phyloP scores from a whole-genome alignment of 495 filamentous ascomycete species.

The Tuber umbilicatum region DNA sequence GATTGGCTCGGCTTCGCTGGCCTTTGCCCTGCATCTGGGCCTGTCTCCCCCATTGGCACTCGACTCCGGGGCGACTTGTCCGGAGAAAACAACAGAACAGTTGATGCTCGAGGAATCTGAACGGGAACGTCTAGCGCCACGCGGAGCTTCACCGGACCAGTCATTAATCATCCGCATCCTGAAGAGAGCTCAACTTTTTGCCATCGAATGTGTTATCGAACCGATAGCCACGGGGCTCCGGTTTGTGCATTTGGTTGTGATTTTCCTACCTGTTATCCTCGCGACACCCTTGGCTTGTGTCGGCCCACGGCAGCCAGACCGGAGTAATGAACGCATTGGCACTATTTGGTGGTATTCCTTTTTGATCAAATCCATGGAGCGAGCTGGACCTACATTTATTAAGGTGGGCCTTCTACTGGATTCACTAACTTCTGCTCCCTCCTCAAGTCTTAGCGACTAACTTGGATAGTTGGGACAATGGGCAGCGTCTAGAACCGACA shows the following conservation, averaged over 20 bases:
- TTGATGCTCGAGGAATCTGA: constrained; percentile 39
- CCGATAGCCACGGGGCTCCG: constrained; percentile 80
- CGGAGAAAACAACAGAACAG: constrained; percentile 33
- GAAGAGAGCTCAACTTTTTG: constrained; percentile 13
- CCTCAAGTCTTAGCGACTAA: constrained; percentile 9
- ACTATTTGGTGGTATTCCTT: constrained; percentile 95
- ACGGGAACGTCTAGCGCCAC: constrained; percentile 17
- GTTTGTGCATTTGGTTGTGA: constrained; percentile 74
- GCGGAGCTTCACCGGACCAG: constrained; percentile 15
- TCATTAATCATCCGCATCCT: constrained; percentile 15
- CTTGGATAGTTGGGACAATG: constrained; percentile 81
- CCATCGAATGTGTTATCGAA: constrained; percentile 50
- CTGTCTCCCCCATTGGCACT: constrained; percentile 8
- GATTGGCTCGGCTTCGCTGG: constrained; percentile 22
- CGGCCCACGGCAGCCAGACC: constrained; percentile 54
- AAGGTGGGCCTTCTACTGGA: constrained; percentile 56
- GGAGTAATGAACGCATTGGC: constrained; percentile 64
- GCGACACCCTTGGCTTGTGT: constrained; percentile 75
- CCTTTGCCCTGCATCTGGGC: constrained; percentile 14
- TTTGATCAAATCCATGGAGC: constrained; percentile 82
- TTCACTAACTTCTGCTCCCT: not conserved
- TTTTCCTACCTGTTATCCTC: constrained; percentile 84
- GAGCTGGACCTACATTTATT: constrained; percentile 92
- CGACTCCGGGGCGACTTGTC: not conserved
- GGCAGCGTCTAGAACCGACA: constrained; percentile 93